A percentile compares a stretch with the other conserved stretches of the same genome.
These are phyloP conservation scores for Aureobasidium leucospermi DNA, from an alignment of 2,329 filamentous ascomycete genomes.

Conservation along the genomic window DNA sequence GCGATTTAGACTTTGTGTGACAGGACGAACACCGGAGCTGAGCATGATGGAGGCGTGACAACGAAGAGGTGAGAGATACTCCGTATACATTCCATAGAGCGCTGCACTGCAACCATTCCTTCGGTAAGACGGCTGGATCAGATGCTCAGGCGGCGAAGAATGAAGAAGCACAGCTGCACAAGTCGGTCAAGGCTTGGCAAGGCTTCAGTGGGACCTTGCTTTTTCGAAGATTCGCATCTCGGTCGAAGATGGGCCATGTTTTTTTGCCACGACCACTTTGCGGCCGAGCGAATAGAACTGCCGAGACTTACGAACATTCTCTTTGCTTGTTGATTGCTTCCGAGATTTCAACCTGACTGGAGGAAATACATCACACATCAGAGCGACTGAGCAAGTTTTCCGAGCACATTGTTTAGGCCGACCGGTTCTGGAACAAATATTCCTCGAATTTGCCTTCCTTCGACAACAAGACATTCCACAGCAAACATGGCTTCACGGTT, in stretches of 20 bases:
- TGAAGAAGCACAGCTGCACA: not conserved
- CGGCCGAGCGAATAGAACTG: not conserved
- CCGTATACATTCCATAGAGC: not conserved
- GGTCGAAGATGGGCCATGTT: not conserved
- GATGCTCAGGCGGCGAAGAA: not conserved
- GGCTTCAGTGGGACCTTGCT: not conserved
- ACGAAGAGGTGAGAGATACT: not conserved
- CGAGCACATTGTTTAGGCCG: not conserved
- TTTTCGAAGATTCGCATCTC: not conserved
- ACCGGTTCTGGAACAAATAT: not conserved
- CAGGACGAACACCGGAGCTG: not conserved
- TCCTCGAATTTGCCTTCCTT: not conserved
- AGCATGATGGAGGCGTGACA: not conserved
- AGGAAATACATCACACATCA: not conserved
- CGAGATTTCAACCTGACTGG: not conserved
- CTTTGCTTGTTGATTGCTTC: not conserved
- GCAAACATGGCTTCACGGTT: conserved; percentile 63
- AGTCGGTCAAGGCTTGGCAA: not conserved
- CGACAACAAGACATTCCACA: not conserved
- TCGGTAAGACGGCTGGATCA: not conserved
- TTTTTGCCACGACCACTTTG: not conserved
- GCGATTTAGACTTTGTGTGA: not conserved
- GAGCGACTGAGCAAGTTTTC: not conserved
- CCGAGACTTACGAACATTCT: not conserved
- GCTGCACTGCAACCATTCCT: not conserved